Percentiles rank a stretch among this genome's conserved stretches.
phyloP scores from a whole-genome alignment of 768 basidiomycete genomes.

The Hebeloma cylindrosporum region DNA sequence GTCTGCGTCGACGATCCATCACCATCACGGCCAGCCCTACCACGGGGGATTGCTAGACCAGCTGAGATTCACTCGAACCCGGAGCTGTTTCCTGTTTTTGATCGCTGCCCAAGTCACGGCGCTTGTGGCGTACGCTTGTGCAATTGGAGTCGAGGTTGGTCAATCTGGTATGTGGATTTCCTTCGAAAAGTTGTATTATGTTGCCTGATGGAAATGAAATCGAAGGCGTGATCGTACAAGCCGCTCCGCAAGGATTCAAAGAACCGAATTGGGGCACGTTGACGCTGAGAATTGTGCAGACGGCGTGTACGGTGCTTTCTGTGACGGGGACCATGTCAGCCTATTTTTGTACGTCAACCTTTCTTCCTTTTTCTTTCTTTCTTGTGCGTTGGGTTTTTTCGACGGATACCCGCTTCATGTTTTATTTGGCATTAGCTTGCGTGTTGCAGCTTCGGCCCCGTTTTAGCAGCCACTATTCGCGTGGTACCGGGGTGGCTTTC shows the following conservation, averaged over 20 bases:
- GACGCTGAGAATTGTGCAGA: conserved; percentile 17
- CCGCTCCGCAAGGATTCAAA: not conserved
- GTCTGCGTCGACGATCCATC: no score
- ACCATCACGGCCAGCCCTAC: not conserved
- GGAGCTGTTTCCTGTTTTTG: conserved; percentile 18
- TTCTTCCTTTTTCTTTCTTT: conserved; percentile 2
- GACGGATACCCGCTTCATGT: no score
- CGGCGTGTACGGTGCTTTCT: conserved; percentile 22
- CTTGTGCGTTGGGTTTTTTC: no score
- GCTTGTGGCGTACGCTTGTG: conserved; percentile 18
- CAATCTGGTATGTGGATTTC: not conserved
- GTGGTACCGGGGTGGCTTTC: no score
- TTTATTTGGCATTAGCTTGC: no score
- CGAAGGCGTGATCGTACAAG: not conserved
- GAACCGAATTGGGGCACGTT: not conserved
- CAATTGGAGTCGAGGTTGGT: conserved; percentile 7
- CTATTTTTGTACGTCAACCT: conserved; percentile 25
- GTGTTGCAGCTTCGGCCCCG: no score
- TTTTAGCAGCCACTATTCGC: no score
- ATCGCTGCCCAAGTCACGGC: conserved; percentile 17
- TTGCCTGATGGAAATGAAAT: not conserved
- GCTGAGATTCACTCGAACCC: conserved; percentile 13
- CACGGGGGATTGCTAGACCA: conserved; percentile 4
- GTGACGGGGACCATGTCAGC: conserved; percentile 26
- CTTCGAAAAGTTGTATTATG: not conserved